These are phyloP conservation scores for Sporothrix luriei DNA, from an alignment of 2,329 filamentous ascomycete species.

Conservation along the genomic window DNA sequence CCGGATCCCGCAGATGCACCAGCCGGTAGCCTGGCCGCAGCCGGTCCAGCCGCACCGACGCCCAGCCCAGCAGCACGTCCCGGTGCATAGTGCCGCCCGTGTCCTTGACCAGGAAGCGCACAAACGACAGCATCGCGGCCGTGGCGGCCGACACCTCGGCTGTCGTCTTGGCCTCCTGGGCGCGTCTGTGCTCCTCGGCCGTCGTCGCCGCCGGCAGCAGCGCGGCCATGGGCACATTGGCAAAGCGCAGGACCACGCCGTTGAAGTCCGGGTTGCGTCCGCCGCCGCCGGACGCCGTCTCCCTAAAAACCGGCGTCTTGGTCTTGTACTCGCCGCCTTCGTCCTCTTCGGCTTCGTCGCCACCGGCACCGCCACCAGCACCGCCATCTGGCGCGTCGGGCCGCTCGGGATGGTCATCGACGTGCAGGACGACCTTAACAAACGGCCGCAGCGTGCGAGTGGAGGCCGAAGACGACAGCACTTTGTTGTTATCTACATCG, in stretches of 20 bases:
- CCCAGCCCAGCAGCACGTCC: conserved; percentile 83
- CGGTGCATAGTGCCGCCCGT: conserved; percentile 68
- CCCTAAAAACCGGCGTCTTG: conserved; percentile 48
- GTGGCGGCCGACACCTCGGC: conserved; percentile 54
- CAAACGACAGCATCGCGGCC: conserved; percentile 70
- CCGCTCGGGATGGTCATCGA: conserved; percentile 56
- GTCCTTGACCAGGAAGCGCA: conserved; percentile 84
- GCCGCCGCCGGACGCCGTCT: conserved; percentile 46
- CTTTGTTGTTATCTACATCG: conserved; percentile 18
- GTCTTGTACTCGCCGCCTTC: conserved; percentile 59
- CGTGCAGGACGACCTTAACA: conserved; percentile 80
- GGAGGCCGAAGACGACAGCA: neutral
- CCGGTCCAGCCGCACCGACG: conserved; percentile 82
- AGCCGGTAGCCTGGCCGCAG: conserved; percentile 75
- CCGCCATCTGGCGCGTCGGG: neutral
- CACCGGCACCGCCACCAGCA: conserved; percentile 39
- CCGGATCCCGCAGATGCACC: conserved; percentile 69
- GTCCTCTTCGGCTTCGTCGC: conserved; percentile 53
- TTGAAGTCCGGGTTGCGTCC: conserved; percentile 65
- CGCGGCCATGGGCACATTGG: conserved; percentile 49
- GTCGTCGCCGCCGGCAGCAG: conserved; percentile 48
- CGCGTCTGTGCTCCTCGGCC: conserved; percentile 55
- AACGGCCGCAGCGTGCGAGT: conserved; percentile 69
- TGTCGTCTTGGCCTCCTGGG: conserved; percentile 41
- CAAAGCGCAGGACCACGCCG: conserved; percentile 61